phyloP scores from a whole-genome alignment of 176 grass and related monocot species.

The Musa beccarii region DNA sequence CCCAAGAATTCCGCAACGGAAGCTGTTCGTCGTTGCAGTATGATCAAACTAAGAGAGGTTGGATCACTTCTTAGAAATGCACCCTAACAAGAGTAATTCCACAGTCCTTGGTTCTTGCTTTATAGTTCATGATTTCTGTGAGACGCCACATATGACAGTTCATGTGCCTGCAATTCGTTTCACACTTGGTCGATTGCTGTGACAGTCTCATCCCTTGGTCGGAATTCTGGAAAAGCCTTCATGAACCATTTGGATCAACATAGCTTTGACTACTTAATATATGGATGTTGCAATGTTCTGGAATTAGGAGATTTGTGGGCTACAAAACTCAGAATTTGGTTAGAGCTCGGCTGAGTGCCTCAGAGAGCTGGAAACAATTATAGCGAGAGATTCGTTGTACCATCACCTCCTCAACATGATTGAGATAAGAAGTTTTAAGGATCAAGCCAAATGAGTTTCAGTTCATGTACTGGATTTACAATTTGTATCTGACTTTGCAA shows the following conservation, averaged over 20 bases:
- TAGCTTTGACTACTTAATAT: background rate
- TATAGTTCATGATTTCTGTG: background rate
- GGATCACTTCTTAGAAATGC: conserved; percentile 34
- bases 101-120: background rate
- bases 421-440: background rate
- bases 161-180: background rate
- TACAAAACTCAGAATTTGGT: background rate
- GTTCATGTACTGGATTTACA: background rate
- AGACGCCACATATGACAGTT: background rate
- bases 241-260: background rate
- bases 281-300: background rate
- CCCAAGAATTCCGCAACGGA: conserved; percentile 53
- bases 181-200: background rate
- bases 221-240: background rate
- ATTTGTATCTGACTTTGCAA: background rate
- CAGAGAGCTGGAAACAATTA: too few species aligned
- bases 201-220: background rate
- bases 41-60: conserved; percentile 76
- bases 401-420: too few species aligned
- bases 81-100: background rate
- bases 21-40: conserved; percentile 68
- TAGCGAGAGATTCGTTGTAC: too few species aligned
- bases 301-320: background rate
- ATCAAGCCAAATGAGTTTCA: background rate
- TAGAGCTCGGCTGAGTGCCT: too few species aligned